Evolutionary conservation across 192 early-diverging fungal genomes (phyloP).

Genomic region (Pecoramyces ruminantium): DNA sequence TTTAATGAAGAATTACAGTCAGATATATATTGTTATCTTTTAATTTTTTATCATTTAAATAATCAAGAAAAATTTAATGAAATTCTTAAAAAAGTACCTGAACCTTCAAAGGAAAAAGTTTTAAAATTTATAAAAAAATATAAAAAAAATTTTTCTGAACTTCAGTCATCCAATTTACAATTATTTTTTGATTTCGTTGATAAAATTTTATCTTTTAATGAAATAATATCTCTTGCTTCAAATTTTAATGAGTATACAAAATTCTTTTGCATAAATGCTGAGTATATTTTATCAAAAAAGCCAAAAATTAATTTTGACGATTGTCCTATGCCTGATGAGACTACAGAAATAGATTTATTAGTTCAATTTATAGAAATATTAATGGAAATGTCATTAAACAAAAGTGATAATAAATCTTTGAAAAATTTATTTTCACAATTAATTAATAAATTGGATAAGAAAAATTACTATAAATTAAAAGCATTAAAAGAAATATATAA

Average conservation of each 20-base stretch:
- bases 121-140: background rate
- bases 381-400: background rate
- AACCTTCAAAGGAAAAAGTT: background rate
- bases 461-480: background rate
- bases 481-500: background rate
- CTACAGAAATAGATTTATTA: background rate
- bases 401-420: background rate
- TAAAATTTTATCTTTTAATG: background rate
- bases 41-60: background rate
- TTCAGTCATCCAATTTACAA: background rate
- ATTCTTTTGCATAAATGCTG: background rate
- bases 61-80: background rate
- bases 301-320: background rate
- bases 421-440: background rate
- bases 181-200: background rate
- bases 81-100: background rate
- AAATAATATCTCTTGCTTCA: background rate
- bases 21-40: background rate
- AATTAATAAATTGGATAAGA: background rate
- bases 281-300: background rate
- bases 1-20: background rate
- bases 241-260: background rate
- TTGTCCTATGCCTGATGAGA: background rate
- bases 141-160: background rate
- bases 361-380: background rate